Base-by-base conservation (phyloP, 805 yeast genomes). In the Kluyveromyces wickerhamii region DNA sequence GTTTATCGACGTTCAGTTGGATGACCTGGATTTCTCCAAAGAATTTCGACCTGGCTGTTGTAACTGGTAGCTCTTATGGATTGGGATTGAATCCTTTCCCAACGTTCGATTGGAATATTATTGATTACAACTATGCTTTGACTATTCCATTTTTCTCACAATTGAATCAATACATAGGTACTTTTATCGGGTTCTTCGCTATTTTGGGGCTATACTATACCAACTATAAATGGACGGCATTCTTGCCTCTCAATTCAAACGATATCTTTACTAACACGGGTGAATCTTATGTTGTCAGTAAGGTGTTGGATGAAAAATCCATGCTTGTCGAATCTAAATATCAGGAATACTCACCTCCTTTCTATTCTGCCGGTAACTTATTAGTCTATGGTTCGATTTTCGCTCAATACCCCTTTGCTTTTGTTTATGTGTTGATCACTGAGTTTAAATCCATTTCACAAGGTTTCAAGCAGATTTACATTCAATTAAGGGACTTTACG, bases 311-410 rank as follows among this genome's bases (percentile, higher is more conserved):
- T 33, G 57, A 51, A 3, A 52, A 69, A 12, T 67, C 66, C 38
- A 44, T 51, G 12, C 64, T 77, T 29, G 79, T 75, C 46, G 40
- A 53, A 15, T 51, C 44, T 2, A 69, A 67, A 44, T 77, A 76
- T 49, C 59, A 62, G 36, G 40, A 52, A n/a, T 70, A 74, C 41
- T 79, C 83, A 1, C 79, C 82, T 7, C 85, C 86, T 7, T 78
- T 69, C 53, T 76, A 74, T 48, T 51, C 74, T 19, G 83, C 85
- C 5, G 82, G 77, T 2, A 72, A 72, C 49, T 54, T 77, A 39
- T 72, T 77, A 7, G 52, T 65, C 14, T 77, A 75, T 47, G 81
- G 82, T 13, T 69, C 76, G 0, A 67, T 62, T 47, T 74, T 74
- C 51, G 70, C 71, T 24, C 52, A 71, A 31, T 73, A 74, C 44